Percentiles rank a stretch among this genome's conserved stretches.
These are phyloP conservation scores for Evansstolkia leycettana DNA, from an alignment of 495 filamentous ascomycete species.

Conservation along the genomic window DNA sequence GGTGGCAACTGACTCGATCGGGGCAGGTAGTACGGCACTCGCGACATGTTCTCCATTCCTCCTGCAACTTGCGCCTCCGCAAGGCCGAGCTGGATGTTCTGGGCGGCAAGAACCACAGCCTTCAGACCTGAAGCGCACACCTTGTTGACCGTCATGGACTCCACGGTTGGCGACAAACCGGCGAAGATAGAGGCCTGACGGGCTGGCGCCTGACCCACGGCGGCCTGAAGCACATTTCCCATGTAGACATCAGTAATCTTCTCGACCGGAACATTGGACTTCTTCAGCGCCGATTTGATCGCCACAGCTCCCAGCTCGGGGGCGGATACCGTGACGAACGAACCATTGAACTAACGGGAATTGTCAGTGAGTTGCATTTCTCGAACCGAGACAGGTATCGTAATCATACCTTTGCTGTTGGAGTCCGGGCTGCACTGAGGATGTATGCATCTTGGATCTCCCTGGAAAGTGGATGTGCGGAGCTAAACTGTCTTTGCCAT, in stretches of 20 bases:
- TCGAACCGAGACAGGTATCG: background rate
- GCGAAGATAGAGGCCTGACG: slow-evolving; percentile 83
- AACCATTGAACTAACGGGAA: slow-evolving; percentile 71
- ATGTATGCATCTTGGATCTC: slow-evolving; percentile 88
- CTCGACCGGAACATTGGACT: slow-evolving; percentile 63
- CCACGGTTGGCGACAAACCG: slow-evolving; percentile 64
- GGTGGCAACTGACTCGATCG: slow-evolving; percentile 63
- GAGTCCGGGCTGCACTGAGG: slow-evolving; percentile 74
- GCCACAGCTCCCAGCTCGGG: slow-evolving; percentile 75
- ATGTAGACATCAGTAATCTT: slow-evolving; percentile 88
- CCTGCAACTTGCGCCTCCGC: slow-evolving; percentile 81
- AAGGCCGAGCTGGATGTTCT: slow-evolving; percentile 85
- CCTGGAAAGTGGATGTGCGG: slow-evolving; percentile 41
- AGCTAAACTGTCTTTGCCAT: slow-evolving; percentile 54
- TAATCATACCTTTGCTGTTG: slow-evolving; percentile 61
- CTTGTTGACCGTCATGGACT: slow-evolving; percentile 91
- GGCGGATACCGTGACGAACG: slow-evolving; percentile 68
- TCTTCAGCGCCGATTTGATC: slow-evolving; percentile 77
- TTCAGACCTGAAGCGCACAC: slow-evolving; percentile 94
- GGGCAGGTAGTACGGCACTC: slow-evolving; percentile 81
- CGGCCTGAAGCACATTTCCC: slow-evolving; percentile 87
- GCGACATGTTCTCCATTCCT: slow-evolving; percentile 96
- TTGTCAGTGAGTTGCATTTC: background rate
- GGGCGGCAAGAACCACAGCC: slow-evolving; percentile 77
- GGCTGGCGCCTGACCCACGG: slow-evolving; percentile 79